Evolutionary conservation across 208 protist species (phyloP), one percentile per base, ranked within the genome.

Genomic region (Trypanosomatidae sp.): DNA sequence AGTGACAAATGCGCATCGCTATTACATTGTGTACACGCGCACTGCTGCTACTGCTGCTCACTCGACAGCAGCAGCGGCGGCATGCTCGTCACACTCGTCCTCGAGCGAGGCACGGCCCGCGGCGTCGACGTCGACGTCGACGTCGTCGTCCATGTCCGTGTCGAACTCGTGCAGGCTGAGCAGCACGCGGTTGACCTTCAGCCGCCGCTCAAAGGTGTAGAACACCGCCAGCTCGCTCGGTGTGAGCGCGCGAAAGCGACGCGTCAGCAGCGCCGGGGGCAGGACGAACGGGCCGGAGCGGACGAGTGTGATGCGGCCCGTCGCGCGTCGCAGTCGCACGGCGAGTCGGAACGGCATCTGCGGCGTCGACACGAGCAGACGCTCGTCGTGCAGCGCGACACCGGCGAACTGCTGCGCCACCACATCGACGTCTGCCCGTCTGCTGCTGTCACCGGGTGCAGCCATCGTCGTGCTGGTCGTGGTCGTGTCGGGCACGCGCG

Each of bases 111-210:
- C 30, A 35, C n/a, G 30, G 11, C 30, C 11, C 11, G 11, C n/a
- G 11, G 11, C n/a, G n/a, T 35, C 30, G n/a, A 15, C n/a, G 11
- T 35, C 30, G n/a, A 35, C 30, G n/a, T n/a, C n/a, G n/a, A 35
- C n/a, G 30, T 35, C 30, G n/a, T 35, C n/a, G n/a, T 35, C 30
- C 11, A 15, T n/a, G n/a, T 15, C 32, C 5, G 24, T 28, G 16
- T 80, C 73, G 51, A 92, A 88, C 48, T 92, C 78, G 18, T 57
- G 61, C 22, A 92, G 55, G 26, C 61, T 87, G 30, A 92, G 49
- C 19, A 92, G 46, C 43, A 92, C 59, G n/a, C 77, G 78, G 35
- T 88, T 88, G 30, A 67, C 77, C 55, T 92, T 92, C 10, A 92
- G 60, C 6, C 61, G 55, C 1, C 76, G 51, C 61, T 92, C 83